phyloP scores from a whole-genome alignment of 108 stramenopile genomes.

The Aurantiochytrium sp. region DNA sequence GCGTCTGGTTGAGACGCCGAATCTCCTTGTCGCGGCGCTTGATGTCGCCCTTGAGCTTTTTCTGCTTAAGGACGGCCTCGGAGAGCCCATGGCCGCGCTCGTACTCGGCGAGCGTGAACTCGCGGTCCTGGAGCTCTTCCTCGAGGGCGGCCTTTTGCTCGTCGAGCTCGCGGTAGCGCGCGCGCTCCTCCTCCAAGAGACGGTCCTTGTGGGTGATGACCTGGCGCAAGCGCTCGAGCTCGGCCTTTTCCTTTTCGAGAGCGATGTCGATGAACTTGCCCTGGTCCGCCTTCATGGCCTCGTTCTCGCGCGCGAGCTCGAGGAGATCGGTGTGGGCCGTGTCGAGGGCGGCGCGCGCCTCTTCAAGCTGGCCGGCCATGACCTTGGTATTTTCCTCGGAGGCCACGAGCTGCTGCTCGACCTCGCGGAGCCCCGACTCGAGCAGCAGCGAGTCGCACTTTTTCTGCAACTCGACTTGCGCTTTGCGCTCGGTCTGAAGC shows the following conservation, averaged over 20 bases:
- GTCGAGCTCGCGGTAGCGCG: conserved; percentile 50
- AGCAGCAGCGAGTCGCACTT: neutral
- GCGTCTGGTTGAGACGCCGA: conserved; percentile 43
- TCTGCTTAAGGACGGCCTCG: conserved; percentile 62
- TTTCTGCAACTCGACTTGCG: neutral
- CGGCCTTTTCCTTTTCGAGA: neutral
- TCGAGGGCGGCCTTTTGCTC: conserved; percentile 41
- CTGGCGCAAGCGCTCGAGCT: neutral
- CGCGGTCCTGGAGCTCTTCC: conserved; percentile 54
- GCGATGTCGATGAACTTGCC: conserved; percentile 25
- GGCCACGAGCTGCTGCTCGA: neutral
- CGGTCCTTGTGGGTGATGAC: neutral
- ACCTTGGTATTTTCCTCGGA: neutral
- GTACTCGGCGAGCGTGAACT: conserved; percentile 59
- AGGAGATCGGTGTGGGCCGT: neutral
- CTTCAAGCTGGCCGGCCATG: neutral
- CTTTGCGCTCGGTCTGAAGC: neutral
- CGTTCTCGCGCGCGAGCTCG: neutral
- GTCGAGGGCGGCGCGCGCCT: neutral
- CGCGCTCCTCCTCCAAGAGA: neutral
- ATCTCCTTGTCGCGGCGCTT: conserved; percentile 60
- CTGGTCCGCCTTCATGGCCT: neutral
- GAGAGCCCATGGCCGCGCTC: conserved; percentile 67
- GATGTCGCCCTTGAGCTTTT: conserved; percentile 66
- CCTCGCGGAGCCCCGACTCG: neutral